Base-by-base conservation (phyloP, 2,329 filamentous ascomycete species). In the Cladophialophora carrionii region DNA sequence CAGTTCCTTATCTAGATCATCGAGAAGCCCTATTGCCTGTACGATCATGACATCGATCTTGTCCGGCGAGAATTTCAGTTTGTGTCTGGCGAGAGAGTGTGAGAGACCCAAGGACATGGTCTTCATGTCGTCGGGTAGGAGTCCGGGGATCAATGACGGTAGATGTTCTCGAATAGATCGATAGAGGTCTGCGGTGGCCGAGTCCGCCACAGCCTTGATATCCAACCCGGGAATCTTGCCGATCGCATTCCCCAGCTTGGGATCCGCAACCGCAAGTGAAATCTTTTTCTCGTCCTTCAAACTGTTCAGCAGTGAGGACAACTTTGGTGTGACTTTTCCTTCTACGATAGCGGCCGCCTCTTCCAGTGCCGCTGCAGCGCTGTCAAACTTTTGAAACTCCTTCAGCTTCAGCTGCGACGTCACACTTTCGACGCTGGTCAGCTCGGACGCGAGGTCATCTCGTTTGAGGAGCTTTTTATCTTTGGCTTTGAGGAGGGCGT, bases 31-130 rank as follows among this genome's bases (percentile, higher is more conserved):
- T 76, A 99, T 95, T 63, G 93, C 93, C 81, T 99, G 95, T 64
- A 99, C 93, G 76, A 99, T 96, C 95, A 99, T 99, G 58, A 95
- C 95, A 77, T 99, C 95, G 72, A 99, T 94, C 85, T 99, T 99
- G 77, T 99, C 93, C 63, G 94, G 90, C 8, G 92, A 96, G 82
- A 99, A 99, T 84, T 97, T 97, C 76, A 99, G 88, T 85, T 96
- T 98, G 83, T 99, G 93, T 70, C 93, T 89, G 55, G 94, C 96
- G 74, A 99, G 88, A 63, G 93, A 97, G 82, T 99, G 95, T 41
- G 94, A 96, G 57, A 99, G 88, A 87, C 95, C 95, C 66, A 99
- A 86, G 26, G 91, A 89, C 90, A 98, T 98, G 74, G 92, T 95
- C 76, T 92, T 90, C 76, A 98, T 87, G 76, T 95, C 94, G 74